Evolutionary conservation across 371 early-diverging fungal species (phyloP).

Genomic region (Mucor mucedo): DNA sequence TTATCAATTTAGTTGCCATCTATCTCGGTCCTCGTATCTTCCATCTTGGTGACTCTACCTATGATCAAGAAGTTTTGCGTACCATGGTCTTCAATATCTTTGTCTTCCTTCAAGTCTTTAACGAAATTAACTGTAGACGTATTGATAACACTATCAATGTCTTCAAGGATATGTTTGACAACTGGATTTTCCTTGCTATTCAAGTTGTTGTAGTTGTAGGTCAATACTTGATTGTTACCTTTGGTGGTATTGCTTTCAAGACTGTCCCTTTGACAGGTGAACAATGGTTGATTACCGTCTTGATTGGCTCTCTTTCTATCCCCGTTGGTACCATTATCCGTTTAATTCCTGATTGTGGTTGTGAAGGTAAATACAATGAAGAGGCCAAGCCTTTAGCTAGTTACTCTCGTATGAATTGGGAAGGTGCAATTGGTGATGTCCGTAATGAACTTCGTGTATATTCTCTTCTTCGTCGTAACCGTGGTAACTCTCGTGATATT

Average conservation of each 20-base stretch:
- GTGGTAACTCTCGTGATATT: slow-evolving; percentile 25
- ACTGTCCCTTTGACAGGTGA: slow-evolving; percentile 67
- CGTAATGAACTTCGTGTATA: slow-evolving; percentile 54
- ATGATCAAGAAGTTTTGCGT: slow-evolving; percentile 60
- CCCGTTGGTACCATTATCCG: slow-evolving; percentile 83
- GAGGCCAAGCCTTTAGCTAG: slow-evolving; percentile 59
- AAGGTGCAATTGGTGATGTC: slow-evolving; percentile 60
- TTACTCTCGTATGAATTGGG: slow-evolving; percentile 63
- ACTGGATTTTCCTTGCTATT: slow-evolving; percentile 80
- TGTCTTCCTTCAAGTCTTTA: slow-evolving; percentile 96
- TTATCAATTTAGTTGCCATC: slow-evolving; percentile 65
- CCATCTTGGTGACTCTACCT: slow-evolving; percentile 51
- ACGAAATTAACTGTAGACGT: slow-evolving; percentile 85
- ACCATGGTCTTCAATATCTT: slow-evolving; percentile 95
- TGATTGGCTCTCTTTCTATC: slow-evolving; percentile 81
- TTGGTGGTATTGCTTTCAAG: slow-evolving; percentile 90
- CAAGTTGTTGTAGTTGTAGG: slow-evolving; percentile 70
- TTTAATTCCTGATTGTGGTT: slow-evolving; percentile 70
- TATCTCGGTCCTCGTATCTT: slow-evolving; percentile 69
- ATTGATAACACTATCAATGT: slow-evolving; percentile 83
- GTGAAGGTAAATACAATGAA: slow-evolving; percentile 56
- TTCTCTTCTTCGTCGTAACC: slow-evolving; percentile 52
- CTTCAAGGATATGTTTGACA: slow-evolving; percentile 78
- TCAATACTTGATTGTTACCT: slow-evolving; percentile 87
- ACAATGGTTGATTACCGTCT: slow-evolving; percentile 85